Base-by-base conservation (phyloP, 805 yeast species). In the Kuraishia floccosa region DNA sequence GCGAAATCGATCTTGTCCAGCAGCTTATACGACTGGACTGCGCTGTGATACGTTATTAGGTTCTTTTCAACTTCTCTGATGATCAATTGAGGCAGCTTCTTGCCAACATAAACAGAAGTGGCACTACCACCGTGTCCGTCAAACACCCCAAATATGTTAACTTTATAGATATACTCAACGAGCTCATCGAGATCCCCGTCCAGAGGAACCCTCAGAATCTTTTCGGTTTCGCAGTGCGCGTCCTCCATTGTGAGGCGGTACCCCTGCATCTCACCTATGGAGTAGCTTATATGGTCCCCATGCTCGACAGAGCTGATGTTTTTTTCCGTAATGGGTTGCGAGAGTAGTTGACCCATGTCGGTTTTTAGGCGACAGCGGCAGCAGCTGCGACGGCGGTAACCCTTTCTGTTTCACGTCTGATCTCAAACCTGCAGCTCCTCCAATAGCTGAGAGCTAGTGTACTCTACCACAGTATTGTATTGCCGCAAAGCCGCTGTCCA, bases 81-180 rank as follows among this genome's bases (percentile, higher is more conserved):
- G n/a, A 66, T 50, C 20, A 43, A 33, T 15, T 41, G 41, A 4
- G 65, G 63, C 16, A 74, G 52, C 15, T 47, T 46, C 15, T 58
- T 58, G 25, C 74, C 61, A 4, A 80, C 51, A 38, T 57, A 69
- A 22, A 61, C 62, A 2, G 87, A 74, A 15, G 80, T 65, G 17
- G 66, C 65, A 5, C 66, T 60, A 11, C 89, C 87, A 2, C 93
- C 93, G 49, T 81, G 93, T 2, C 93, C 93, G 51, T 81, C 93
- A 51, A 77, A 81, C 2, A 81, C 80, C 0, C 79, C 85, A 49
- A 76, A 78, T 3, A 80, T 63, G 34, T 62, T 60, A 9, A 50
- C 28, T 26, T 36, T 40, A 6, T 44, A 29, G 7, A 35, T 32
- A 13, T 20, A 22, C 11, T 9, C 27, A 13, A 18, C 14, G 14